A percentile compares a stretch with the other conserved stretches of the same genome.
Evolutionary conservation across 2,329 filamentous ascomycete species (phyloP).

Genomic region (Fusarium illudens): DNA sequence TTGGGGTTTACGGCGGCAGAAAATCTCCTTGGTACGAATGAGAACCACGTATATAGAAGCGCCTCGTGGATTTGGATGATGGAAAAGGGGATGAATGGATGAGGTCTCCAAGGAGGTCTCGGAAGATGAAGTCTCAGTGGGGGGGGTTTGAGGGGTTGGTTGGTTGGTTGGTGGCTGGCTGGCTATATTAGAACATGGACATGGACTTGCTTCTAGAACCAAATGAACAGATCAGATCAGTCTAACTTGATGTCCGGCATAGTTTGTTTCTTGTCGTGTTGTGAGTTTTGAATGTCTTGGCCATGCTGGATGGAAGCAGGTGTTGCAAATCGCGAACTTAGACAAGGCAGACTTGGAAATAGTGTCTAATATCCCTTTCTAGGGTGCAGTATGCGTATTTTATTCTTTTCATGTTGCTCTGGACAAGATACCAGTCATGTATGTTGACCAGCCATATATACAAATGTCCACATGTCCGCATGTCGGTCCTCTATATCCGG

Average conservation of each 20-base stretch:
- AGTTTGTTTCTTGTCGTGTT: not conserved
- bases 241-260: too few species aligned
- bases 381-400: not conserved
- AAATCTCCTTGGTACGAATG: slow-evolving; percentile 21
- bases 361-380: not conserved
- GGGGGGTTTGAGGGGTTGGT: not conserved
- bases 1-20: slow-evolving; percentile 27
- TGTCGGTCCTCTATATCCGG: slow-evolving; percentile 16
- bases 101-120: not conserved
- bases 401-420: not conserved
- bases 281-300: not conserved
- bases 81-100: slow-evolving; percentile 2
- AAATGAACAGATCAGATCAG: not conserved
- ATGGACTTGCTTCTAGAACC: not conserved
- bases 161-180: not conserved
- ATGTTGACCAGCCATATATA: slow-evolving; percentile 5
- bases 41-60: slow-evolving; percentile 34
- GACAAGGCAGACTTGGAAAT: not conserved
- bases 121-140: not conserved
- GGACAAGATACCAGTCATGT: not conserved
- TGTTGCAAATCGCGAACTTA: not conserved
- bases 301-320: too few species aligned
- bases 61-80: not conserved
- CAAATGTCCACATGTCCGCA: not conserved
- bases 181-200: not conserved